Conservation (phyloP, 1,139 yeast genomes). For the Pichiaceae sp. region DNA sequence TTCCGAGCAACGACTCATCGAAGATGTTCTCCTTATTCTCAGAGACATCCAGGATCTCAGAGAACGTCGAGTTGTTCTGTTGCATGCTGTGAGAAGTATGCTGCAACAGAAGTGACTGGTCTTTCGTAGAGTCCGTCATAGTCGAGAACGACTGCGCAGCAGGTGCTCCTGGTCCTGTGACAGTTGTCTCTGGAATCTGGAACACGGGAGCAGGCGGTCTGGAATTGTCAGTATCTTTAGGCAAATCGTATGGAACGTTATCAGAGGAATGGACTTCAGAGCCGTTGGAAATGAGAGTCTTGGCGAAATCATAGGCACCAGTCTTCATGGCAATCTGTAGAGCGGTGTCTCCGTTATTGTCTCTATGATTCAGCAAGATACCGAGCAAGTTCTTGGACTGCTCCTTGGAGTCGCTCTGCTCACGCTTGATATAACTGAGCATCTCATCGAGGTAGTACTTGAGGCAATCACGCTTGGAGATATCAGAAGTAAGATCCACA, state of each 20-base stretch:
- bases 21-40: constrained; percentile 23
- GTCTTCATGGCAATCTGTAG: constrained; percentile 52
- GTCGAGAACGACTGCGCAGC: neutral
- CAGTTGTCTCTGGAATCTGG: constrained; percentile 5
- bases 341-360: constrained; percentile 61
- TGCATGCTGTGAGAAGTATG: neutral
- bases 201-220: constrained; percentile 8
- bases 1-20: constrained; percentile 6
- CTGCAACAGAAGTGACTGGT: neutral
- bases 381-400: constrained; percentile 37
- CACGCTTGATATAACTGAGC: constrained; percentile 25
- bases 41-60: constrained; percentile 5
- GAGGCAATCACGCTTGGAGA: constrained; percentile 33
- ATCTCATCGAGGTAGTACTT: constrained; percentile 31
- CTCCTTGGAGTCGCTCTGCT: constrained; percentile 16
- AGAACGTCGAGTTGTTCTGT: neutral
- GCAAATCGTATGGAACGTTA: constrained; percentile 15
- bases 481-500: constrained; percentile 50
- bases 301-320: constrained; percentile 29
- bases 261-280: constrained; percentile 29
- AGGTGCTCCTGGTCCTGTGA: neutral
- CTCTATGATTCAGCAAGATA: constrained; percentile 62
- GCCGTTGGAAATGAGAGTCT: constrained; percentile 25
- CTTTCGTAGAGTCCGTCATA: constrained; percentile 1
- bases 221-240: constrained; percentile 14